Base-by-base conservation (phyloP, 2,329 filamentous ascomycete species). In the Aspergillus sclerotialis region DNA sequence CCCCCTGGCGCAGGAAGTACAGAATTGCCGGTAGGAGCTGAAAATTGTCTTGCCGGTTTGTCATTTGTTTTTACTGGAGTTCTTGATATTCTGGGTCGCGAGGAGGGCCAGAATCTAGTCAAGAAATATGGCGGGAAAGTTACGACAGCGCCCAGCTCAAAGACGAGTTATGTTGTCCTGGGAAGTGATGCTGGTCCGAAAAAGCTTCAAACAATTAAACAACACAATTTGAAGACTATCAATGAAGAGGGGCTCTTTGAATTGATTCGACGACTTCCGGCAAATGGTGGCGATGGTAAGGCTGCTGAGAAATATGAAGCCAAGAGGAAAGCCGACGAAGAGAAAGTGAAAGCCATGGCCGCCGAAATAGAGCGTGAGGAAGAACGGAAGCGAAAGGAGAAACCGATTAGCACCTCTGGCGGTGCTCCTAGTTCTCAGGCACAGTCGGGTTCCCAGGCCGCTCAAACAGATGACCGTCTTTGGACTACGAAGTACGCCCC, bases 401-500 rank as follows among this genome's bases (percentile, higher is more conserved):
- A 38, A 21, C 68, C 65, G 16, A 69, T 68, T 24, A 69, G 69
- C 46, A 63, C 63, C 1, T 72, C 72, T 44, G 68, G 67, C 40
- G 46, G 42, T 29, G 44, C 59, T 13, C 47, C 57, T 28, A 53
- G 52, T 7, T 70, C 73, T 33, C 73, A 76, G 48, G 62, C 66
- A 32, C 64, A 67, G 18, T 36, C 52, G 28, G 38, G 35, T 31
- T 69, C 65, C 27, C 58, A 62, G 37, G 44, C 53, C 14, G 53
- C 69, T 1, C 62, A 60, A 35, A 58, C 70, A 24, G 71, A 78
- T 34, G 73, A 77, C 39, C 80, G 85, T 46, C 70, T 98, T 2
- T 94, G 92, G 83, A 98, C 92, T 2, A 84, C 82, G 28, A 96
- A 95, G 52, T 96, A 98, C 61, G 92, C 92, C 0, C 92, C 92